Conservation (phyloP, 2,329 filamentous ascomycete genomes). For the Bertia moriformis region DNA sequence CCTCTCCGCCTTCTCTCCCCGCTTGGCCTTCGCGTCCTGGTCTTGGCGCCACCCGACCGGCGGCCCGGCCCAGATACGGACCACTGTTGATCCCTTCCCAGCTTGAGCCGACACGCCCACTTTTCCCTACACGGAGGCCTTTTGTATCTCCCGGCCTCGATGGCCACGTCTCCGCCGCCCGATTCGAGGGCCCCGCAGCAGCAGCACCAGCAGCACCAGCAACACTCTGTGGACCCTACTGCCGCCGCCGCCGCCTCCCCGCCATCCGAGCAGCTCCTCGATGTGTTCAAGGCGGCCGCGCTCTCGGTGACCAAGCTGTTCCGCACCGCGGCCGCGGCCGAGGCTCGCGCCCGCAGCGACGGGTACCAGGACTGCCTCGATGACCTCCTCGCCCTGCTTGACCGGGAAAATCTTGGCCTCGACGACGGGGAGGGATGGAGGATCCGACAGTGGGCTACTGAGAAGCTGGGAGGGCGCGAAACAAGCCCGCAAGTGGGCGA, state of each 20-base stretch:
- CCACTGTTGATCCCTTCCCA: no score
- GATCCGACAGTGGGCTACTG: slow-evolving; percentile 50
- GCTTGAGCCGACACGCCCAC: no score
- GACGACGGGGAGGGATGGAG: slow-evolving; percentile 63
- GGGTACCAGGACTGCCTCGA: slow-evolving; percentile 92
- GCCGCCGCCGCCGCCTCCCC: slow-evolving; percentile 24
- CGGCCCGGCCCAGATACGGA: no score
- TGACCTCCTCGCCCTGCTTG: slow-evolving; percentile 72
- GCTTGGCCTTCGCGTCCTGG: no score
- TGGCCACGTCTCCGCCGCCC: slow-evolving; percentile 22
- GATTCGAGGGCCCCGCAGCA: slow-evolving; percentile 20
- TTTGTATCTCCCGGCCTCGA: no score
- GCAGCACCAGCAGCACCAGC: slow-evolving; percentile 20
- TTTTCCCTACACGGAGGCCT: no score
- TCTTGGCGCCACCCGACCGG: no score
- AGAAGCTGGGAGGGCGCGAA: slow-evolving; percentile 52
- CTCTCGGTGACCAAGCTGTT: slow-evolving; percentile 92
- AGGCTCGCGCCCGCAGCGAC: slow-evolving; percentile 59
- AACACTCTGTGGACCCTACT: no score
- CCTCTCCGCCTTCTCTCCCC: no score
- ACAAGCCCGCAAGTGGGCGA: slow-evolving; percentile 34
- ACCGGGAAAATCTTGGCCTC: slow-evolving; percentile 66
- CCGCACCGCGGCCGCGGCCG: slow-evolving; percentile 71
- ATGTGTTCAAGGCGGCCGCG: slow-evolving; percentile 82
- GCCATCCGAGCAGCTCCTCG: slow-evolving; percentile 57